Base-by-base conservation (phyloP, 2,329 filamentous ascomycete species). In the Claviceps pazoutovae region DNA sequence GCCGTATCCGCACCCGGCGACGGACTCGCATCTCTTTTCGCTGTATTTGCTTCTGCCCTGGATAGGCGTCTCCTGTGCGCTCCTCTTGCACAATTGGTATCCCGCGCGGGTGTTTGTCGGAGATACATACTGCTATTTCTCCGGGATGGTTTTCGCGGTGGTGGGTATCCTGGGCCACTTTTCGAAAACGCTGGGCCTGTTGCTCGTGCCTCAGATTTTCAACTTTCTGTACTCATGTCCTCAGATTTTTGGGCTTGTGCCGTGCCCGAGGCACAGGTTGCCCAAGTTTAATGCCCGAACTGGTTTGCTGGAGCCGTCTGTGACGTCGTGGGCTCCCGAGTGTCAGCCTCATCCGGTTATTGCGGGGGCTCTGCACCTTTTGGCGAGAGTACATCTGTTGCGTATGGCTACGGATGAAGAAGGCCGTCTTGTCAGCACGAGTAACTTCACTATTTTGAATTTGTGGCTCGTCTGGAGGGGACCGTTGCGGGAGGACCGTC, bases 61-160 rank as follows among this genome's bases (percentile, higher is more conserved):
- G 73, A 78, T 97, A 54, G 93, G 89, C 48, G 93, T 96, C 51
- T 96, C 89, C 7, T 69, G 86, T 49, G 93, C 93, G 8, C 76
- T 98, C 16, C 79, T 93, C 62, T 80, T 71, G 65, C 90, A 98
- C 73, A 98, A 98, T 69, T 94, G 89, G 87, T 98, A 89, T 64
- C 93, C 93, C 0, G 88, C 91, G 23, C 83, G 82, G 61, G 93
- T 97, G 9, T 98, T 98, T 63, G 91, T 97, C 9, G 93, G 93
- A 52, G 93, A 98, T 68, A 98, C 93, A 4, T 98, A 97, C 76
- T 98, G 93, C 76, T 98, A 98, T 71, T 96, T 98, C 68, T 93
- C 93, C 0, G 93, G 93, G 58, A 98, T 98, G 89, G 87, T 97
- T 41, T 98, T 98, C 65, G 93, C 91, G 51, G 90, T 96, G 45